phyloP scores from a whole-genome alignment of 31 red algal species.

The Bonnemaisonia californica region DNA sequence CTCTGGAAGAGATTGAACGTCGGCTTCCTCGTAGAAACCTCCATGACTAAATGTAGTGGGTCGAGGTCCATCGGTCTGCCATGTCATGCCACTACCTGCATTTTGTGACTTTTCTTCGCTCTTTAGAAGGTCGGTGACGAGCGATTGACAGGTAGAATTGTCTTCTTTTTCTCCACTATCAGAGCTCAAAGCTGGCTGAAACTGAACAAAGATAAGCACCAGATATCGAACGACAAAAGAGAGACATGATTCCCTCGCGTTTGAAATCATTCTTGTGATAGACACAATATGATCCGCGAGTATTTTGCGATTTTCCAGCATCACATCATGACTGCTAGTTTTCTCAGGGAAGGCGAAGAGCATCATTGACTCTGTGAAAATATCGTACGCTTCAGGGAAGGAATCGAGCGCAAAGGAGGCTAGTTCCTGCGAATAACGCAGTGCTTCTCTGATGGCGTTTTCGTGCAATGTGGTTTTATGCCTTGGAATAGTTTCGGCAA shows the following conservation, averaged over 20 bases:
- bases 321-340: conserved; percentile 22
- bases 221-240: conserved; percentile 62
- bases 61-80: conserved; percentile 51
- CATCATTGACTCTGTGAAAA: conserved; percentile 69
- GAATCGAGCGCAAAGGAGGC: conserved; percentile 63
- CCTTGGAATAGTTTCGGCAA: conserved; percentile 35
- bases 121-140: conserved; percentile 8
- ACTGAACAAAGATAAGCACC: conserved; percentile 52
- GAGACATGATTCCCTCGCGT: conserved; percentile 46
- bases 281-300: conserved; percentile 47
- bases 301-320: conserved; percentile 30
- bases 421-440: conserved; percentile 57
- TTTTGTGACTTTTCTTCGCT: neutral
- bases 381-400: conserved; percentile 63
- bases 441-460: conserved; percentile 28
- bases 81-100: neutral
- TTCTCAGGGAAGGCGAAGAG: conserved; percentile 41
- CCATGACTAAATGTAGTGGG: conserved; percentile 20
- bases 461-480: conserved; percentile 10
- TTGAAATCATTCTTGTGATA: conserved; percentile 21
- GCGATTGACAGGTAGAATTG: neutral
- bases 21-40: conserved; percentile 30
- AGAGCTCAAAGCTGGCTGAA: conserved; percentile 24
- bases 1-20: conserved; percentile 62
- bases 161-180: neutral